Evolutionary conservation across 176 grass and related monocot species (phyloP).

Genomic region (Juncus effusus): DNA sequence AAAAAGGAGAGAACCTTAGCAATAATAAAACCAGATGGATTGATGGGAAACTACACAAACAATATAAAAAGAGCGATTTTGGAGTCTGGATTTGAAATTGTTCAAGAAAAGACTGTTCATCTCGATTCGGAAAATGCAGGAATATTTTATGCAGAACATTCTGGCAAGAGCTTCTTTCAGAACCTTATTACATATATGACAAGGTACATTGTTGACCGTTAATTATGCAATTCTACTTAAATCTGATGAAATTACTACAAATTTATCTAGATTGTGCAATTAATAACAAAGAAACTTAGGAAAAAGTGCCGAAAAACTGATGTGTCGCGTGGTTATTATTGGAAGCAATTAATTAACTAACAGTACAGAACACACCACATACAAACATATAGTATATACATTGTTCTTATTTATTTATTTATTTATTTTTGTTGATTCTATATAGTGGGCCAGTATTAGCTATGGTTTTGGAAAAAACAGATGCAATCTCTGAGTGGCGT

Average conservation of each 20-base stretch:
- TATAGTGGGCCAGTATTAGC: constrained; percentile 56
- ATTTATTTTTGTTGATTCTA: background rate
- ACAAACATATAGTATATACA: background rate
- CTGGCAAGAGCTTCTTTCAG: constrained; percentile 65
- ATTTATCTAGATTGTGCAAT: constrained; percentile 3
- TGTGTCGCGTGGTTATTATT: background rate
- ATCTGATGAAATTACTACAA: background rate
- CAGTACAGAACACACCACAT: background rate
- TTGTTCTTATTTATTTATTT: background rate
- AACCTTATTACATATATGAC: constrained; percentile 78
- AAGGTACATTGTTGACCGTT: constrained; percentile 37
- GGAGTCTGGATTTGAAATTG: constrained; percentile 60
- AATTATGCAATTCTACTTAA: background rate
- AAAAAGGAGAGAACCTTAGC: constrained; percentile 59
- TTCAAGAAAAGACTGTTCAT: constrained; percentile 37
- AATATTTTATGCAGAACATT: constrained; percentile 78
- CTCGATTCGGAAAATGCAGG: constrained; percentile 52
- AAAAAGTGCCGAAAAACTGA: background rate
- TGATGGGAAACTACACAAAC: constrained; percentile 47
- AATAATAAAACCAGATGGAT: constrained; percentile 86
- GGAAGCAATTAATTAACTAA: constrained; percentile 6
- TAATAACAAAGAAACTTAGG: background rate
- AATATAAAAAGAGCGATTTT: constrained; percentile 57
- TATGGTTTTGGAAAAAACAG: constrained; percentile 75
- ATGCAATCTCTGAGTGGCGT: constrained; percentile 68